A percentile compares a stretch with the other conserved stretches of the same genome.
Conservation (phyloP, 23 red algal genomes). For the Porphyridium purpureum region DNA sequence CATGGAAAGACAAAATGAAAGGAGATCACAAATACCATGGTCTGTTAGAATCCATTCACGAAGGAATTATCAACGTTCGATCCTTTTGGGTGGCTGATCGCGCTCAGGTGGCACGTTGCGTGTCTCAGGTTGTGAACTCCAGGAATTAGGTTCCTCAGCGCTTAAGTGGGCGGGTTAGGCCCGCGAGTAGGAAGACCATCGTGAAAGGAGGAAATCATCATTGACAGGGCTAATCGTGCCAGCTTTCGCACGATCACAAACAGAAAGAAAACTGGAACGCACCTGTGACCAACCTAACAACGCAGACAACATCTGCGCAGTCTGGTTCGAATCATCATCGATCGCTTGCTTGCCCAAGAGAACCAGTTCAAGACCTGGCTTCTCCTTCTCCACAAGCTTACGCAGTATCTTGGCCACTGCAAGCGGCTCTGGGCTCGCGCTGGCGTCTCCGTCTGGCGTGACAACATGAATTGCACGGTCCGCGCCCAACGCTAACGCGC, state of each 20-base stretch:
- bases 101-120: too few species aligned
- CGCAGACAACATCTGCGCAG: conserved; percentile 80
- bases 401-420: conserved; percentile 29
- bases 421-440: conserved; percentile 19
- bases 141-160: too few species aligned
- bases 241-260: not conserved
- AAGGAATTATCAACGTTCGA: too few species aligned
- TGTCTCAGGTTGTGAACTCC: too few species aligned
- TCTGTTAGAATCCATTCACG: too few species aligned
- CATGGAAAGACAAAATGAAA: too few species aligned
- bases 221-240: not conserved
- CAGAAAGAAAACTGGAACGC: not conserved
- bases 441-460: conserved; percentile 1
- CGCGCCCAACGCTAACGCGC: conserved; percentile 79
- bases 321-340: conserved; percentile 94
- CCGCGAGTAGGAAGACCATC: conserved; percentile 89
- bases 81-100: too few species aligned
- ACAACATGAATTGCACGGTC: conserved; percentile 71
- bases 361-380: conserved; percentile 16
- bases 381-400: conserved; percentile 24
- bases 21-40: too few species aligned
- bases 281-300: conserved; percentile 91
- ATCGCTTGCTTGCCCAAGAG: conserved; percentile 95
- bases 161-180: too few species aligned
- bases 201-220: conserved; percentile 30